Conservation (phyloP, 768 basidiomycete species). For the Pilatotrama ljubarskyi region DNA sequence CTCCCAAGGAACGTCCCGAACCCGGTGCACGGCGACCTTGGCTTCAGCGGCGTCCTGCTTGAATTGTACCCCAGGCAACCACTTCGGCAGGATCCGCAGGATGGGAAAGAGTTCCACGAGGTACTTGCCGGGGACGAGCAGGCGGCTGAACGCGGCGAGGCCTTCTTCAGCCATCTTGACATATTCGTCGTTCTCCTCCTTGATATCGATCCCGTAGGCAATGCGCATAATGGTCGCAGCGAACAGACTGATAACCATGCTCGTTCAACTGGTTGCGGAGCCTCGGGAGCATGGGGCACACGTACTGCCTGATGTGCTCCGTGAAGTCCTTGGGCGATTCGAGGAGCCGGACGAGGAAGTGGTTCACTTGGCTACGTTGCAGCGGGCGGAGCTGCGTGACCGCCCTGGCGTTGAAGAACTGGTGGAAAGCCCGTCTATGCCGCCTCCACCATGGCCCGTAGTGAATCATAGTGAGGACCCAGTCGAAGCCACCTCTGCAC, state of each 20-base stretch:
- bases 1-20: constrained; percentile 19
- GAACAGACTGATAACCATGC: constrained; percentile 23
- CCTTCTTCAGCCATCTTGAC: constrained; percentile 1
- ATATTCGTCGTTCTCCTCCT: constrained; percentile 6
- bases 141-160: not conserved
- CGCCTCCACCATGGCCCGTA: constrained; percentile 14
- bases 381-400: not conserved
- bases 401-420: constrained; percentile 4
- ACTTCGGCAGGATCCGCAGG: constrained; percentile 19
- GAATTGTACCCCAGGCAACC: constrained; percentile 21
- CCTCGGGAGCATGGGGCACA: too few relatives aligned
- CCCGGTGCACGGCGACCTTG: not conserved
- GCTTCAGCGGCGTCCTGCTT: constrained; percentile 13
- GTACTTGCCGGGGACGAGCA: constrained; percentile 8
- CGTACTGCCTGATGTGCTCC: constrained; percentile 12
- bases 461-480: not conserved
- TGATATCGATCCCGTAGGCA: constrained; percentile 23
- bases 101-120: constrained; percentile 8
- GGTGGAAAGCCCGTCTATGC: constrained; percentile 12
- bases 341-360: not conserved
- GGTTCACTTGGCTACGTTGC: not conserved
- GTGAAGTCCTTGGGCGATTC: constrained; percentile 1
- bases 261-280: too few relatives aligned
- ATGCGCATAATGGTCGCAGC: constrained; percentile 23
- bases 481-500: constrained; percentile 7